Base-by-base conservation (phyloP, 257 asterid species). In the Solanum pinnatisectum region DNA sequence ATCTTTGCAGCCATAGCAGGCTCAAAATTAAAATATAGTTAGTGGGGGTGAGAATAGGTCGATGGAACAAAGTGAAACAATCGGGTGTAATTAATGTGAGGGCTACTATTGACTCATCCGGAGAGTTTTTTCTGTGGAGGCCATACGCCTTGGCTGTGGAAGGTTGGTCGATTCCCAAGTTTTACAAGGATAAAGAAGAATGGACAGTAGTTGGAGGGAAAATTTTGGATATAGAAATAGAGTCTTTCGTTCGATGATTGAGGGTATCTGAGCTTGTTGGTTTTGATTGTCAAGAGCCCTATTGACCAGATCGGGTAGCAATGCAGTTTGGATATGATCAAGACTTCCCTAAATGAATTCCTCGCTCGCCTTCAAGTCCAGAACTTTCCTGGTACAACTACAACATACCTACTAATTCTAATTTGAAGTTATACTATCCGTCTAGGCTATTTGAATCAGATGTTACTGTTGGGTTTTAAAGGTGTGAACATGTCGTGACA, bases 291-390 rank as follows among this genome's bases (percentile, higher is more conserved):
- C 63, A 85, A 36, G 93, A 92, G 85, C 63, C 88, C 11, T 83
- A 89, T 36, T 79, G 42, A 52, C 91, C 94, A 5, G 91, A 90
- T 82, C 84, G 89, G 6, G 91, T 90, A 1, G 93, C 90, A 14
- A 88, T 88, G 88, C 93, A 92, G 15, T 88, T 90, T 52, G 90
- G 94, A 10, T 35, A 71, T 1, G 93, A 92, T 33, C 91, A 92
- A 87, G 91, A 92, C 49, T 52, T 91, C 40, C 91, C 90, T 1
- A 87, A 42, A 49, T 46, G 87, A 46, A 33, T 89, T 32, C 14
- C 68, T 22, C 60, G 30, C 18, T 78, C 39, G 0, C 59, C 5
- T 46, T 59, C 12, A 56, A 16, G 52, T 37, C 32, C 10, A 1
- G 60, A 87, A 40, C 39, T 30, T 42, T 46, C 85, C 1, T 87